These are phyloP conservation scores for Begonia loranthoides DNA, from an alignment of 306 rosid genomes.

Conservation along the genomic window DNA sequence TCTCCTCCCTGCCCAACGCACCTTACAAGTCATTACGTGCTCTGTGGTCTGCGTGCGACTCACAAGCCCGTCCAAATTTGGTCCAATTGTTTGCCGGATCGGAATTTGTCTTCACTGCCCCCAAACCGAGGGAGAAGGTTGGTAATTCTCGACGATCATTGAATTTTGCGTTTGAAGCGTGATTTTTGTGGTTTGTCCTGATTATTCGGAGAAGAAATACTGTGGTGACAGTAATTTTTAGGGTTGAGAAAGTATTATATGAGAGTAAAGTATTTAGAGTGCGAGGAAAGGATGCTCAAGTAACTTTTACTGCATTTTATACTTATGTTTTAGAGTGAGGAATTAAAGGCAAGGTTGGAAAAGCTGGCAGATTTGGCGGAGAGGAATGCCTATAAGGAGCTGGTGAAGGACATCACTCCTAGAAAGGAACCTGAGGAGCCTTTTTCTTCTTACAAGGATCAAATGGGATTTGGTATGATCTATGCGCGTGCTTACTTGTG, in stretches of 20 bases:
- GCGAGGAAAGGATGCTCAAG: too few relatives aligned
- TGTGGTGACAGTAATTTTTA: too few relatives aligned
- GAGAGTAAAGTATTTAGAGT: background rate
- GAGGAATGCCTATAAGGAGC: conserved; percentile 75
- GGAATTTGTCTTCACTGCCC: conserved; percentile 41
- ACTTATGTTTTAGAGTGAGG: conserved; percentile 46
- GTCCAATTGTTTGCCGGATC: conserved; percentile 39
- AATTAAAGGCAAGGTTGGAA: conserved; percentile 56
- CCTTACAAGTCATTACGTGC: conserved; percentile 43
- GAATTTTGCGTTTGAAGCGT: background rate
- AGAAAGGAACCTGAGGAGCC: conserved; percentile 40
- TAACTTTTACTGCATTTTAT: background rate
- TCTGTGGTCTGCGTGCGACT: conserved; percentile 40
- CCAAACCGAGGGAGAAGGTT: conserved; percentile 79
- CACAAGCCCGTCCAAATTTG: conserved; percentile 32
- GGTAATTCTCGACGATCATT: background rate
- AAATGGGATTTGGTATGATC: conserved; percentile 57
- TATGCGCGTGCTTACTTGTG: background rate
- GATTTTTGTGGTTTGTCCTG: too few relatives aligned
- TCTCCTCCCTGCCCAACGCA: conserved; percentile 25
- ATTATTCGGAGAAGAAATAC: too few relatives aligned
- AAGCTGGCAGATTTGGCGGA: conserved; percentile 59
- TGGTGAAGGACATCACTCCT: conserved; percentile 66
- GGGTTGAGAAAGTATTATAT: background rate
- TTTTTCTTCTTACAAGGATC: conserved; percentile 89